phyloP scores from a whole-genome alignment of 805 yeast species.

The Brettanomyces bruxellensis region DNA sequence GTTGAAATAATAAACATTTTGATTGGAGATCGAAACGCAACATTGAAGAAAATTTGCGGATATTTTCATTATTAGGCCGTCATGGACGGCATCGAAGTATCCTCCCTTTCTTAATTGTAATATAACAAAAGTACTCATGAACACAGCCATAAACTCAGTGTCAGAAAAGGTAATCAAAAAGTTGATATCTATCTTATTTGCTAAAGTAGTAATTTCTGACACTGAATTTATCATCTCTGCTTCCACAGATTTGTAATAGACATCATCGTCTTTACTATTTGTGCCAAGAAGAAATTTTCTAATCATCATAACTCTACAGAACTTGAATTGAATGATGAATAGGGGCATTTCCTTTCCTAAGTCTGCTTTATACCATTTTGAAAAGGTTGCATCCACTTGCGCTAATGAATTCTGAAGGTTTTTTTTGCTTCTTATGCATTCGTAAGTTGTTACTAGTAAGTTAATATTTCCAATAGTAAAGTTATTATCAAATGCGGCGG shows the following conservation, averaged over 20 bases:
- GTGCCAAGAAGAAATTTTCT: slow-evolving; percentile 13
- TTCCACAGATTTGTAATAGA: background rate
- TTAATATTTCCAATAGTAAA: too few relatives aligned
- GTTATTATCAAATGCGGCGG: too few relatives aligned
- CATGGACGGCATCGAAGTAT: background rate
- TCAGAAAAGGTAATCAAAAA: background rate
- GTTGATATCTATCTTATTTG: background rate
- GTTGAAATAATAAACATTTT: background rate
- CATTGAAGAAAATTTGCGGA: background rate
- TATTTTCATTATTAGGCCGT: background rate
- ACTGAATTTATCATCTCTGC: background rate
- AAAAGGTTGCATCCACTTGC: background rate
- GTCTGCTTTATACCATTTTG: background rate
- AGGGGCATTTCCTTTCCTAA: slow-evolving; percentile 10
- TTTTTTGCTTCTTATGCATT: slow-evolving; percentile 16
- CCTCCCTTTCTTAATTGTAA: background rate
- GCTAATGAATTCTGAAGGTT: background rate
- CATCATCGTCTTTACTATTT: background rate
- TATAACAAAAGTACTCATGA: background rate
- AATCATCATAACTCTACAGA: slow-evolving; percentile 15
- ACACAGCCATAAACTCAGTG: background rate
- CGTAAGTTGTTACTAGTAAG: slow-evolving; percentile 14
- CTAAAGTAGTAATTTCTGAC: background rate
- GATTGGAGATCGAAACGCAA: background rate
- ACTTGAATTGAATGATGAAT: slow-evolving; percentile 11